These are phyloP conservation scores for Fusarium anguioides DNA, from an alignment of 2,329 filamentous ascomycete genomes.

Conservation along the genomic window DNA sequence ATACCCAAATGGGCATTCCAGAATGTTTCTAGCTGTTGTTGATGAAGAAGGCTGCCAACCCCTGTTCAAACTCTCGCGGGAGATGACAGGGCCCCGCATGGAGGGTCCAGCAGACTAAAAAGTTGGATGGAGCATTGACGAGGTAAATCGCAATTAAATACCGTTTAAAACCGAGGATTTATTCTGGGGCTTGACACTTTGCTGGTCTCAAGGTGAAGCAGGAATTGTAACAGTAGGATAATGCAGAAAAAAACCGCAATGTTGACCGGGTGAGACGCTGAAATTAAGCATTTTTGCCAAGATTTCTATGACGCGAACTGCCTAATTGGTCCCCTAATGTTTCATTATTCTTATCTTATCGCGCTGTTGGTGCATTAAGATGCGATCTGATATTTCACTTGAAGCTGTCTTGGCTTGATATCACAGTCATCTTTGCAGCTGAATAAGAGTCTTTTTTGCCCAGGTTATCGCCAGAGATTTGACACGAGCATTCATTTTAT, in stretches of 20 bases:
- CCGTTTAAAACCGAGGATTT: background rate
- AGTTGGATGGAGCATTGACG: conserved; percentile 21
- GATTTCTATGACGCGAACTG: conserved; percentile 1
- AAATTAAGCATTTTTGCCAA: conserved; percentile 21
- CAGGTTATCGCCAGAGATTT: no score
- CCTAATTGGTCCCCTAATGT: background rate
- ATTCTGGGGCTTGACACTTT: background rate
- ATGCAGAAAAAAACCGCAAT: background rate
- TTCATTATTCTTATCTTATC: conserved; percentile 11
- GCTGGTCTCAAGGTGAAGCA: conserved; percentile 12
- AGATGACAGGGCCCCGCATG: conserved; percentile 25
- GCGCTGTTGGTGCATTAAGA: no score
- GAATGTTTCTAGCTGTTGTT: conserved; percentile 1
- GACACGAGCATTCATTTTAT: no score
- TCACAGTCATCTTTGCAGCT: no score
- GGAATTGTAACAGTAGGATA: conserved; percentile 1
- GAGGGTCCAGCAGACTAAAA: conserved; percentile 6
- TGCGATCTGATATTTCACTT: background rate
- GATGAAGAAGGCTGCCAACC: background rate
- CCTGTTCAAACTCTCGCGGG: conserved; percentile 11
- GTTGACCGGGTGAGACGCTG: background rate
- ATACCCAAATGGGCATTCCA: no score
- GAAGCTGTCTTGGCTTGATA: no score
- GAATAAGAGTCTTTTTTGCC: background rate
- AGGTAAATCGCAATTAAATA: conserved; percentile 30